Base-by-base conservation (phyloP, 2,329 filamentous ascomycete genomes). In the Beauveria scarabaeidicola region DNA sequence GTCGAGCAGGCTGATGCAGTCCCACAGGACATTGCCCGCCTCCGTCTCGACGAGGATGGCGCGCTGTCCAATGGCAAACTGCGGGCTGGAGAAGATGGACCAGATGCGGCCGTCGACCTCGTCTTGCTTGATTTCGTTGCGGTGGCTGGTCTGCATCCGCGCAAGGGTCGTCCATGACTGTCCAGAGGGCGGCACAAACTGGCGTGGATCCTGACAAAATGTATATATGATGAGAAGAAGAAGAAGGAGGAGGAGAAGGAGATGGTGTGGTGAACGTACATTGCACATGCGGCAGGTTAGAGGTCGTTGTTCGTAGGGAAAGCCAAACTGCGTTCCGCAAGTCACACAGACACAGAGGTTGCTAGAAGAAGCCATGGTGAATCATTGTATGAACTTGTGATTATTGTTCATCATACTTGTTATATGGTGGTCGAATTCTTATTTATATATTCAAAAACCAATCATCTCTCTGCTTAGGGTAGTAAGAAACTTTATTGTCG, bases 1-100 rank as follows among this genome's bases (percentile, higher is more conserved):
- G 68, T 92, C 87, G 3, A 94, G 74, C 63, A 85, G 83, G 0
- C 88, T 81, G 60, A 94, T 76, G 63, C 87, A 85, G 71, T 94
- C 90, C 90, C 90, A 95, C 1, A 94, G 80, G 1, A 94, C 72
- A 69, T 92, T 92, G 0, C 89, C 89, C 0, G 71, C 61, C 0
- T 81, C 76, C 0, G 88, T 90, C 53, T 79, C 77, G 13, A 93
- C 74, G 2, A 95, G 75, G 51, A 91, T 79, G 21, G 85, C 85
- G 36, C 90, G 81, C 72, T 94, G 86, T 1, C 89, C 89, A 63
- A 94, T 94, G 58, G 77, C 89, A 62, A 91, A 75, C 70, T 86
- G 78, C 29, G 83, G 84, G 40, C 74, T 70, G 0, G 81, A 81
- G 53, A 69, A 68, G 61, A 85, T 77, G 58, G 74, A 78, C 29